Base-by-base conservation (phyloP, 2,329 filamentous ascomycete genomes). In the Passalora sequoiae region DNA sequence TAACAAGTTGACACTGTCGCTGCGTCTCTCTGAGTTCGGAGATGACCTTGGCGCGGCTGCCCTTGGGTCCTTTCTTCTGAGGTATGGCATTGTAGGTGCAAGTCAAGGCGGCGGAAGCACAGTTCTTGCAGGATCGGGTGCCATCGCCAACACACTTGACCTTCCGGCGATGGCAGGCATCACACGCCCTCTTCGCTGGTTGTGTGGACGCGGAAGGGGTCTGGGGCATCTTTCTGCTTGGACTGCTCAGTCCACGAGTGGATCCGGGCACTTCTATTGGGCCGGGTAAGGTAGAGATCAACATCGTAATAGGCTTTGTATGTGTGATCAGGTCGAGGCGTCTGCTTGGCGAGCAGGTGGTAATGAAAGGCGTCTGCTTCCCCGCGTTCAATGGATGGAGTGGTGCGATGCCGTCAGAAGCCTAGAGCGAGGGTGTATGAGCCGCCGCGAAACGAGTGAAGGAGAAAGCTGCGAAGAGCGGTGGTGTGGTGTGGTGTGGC, bases 1-100 rank as follows among this genome's bases (percentile, higher is more conserved):
- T 57, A 49, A 67, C 60, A 40, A 73, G 61, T 56, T 72, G 66
- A 46, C 67, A 64, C 46, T 69, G 65, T 54, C 61, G 69, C 61
- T 66, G 70, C 49, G 60, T 77, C 68, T 69, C 75, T 40, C 78
- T 70, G 16, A 83, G 66, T 63, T 80, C 77, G 48, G 78, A 78
- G 45, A 83, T 78, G 29, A 83, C 77, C 52, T 79, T 76, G 24
- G 78, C 78, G 47, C 76, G 72, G 38, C 76, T 78, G 20, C 76
- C 75, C 56, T 81, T 83, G 9, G 78, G 78, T 2, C 78, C 78
- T 53, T 80, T 76, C 62, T 80, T 81, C 61, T 78, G 76, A 10
- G 78, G 78, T 31, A 82, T 73, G 55, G 80, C 77, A 55, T 81
- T 79, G 60, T 79, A 77, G 51, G 78, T 81, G 66, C 78, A 82